Evolutionary conservation across 768 basidiomycete species (phyloP).

Genomic region (Mycena amicta): DNA sequence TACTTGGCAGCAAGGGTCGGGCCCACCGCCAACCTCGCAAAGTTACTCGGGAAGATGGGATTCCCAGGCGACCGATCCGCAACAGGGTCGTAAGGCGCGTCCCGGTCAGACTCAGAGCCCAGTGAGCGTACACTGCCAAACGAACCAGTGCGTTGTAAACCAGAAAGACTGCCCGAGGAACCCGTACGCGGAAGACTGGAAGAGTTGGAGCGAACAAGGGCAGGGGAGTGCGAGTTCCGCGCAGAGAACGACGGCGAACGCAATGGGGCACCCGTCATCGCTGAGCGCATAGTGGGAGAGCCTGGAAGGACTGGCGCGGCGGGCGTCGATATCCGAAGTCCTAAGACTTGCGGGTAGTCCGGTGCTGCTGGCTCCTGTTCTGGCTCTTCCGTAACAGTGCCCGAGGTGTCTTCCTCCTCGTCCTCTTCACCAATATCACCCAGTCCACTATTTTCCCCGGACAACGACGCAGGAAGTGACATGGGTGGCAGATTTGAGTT

Average conservation of each 20-base stretch:
- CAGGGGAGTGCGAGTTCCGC: conserved; percentile 29
- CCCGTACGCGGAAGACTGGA: background rate
- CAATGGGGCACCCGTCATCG: conserved; percentile 22
- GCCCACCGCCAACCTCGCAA: conserved; percentile 63
- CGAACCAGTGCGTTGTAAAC: conserved; percentile 23
- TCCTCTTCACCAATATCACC: conserved; percentile 67
- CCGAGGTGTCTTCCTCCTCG: conserved; percentile 46
- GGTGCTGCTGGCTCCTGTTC: conserved; percentile 1
- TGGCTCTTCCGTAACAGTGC: conserved; percentile 7
- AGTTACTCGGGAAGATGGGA: conserved; percentile 83
- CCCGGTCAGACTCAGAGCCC: conserved; percentile 22
- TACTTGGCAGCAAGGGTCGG: conserved; percentile 64
- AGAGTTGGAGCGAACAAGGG: conserved; percentile 11
- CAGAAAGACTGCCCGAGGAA: conserved; percentile 15
- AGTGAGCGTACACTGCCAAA: conserved; percentile 14
- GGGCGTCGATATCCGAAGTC: conserved; percentile 54
- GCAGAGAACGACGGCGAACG: conserved; percentile 30
- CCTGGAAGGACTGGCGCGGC: conserved; percentile 12
- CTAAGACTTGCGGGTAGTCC: conserved; percentile 51
- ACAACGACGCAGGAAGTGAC: conserved; percentile 32
- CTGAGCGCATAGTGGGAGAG: conserved; percentile 24
- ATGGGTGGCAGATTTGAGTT: conserved; percentile 43
- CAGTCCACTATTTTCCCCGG: conserved; percentile 37
- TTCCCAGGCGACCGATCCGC: conserved; percentile 71
- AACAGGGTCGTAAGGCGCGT: conserved; percentile 47